phyloP scores from a whole-genome alignment of 139 green algal species.

The Closterium sp. region DNA sequence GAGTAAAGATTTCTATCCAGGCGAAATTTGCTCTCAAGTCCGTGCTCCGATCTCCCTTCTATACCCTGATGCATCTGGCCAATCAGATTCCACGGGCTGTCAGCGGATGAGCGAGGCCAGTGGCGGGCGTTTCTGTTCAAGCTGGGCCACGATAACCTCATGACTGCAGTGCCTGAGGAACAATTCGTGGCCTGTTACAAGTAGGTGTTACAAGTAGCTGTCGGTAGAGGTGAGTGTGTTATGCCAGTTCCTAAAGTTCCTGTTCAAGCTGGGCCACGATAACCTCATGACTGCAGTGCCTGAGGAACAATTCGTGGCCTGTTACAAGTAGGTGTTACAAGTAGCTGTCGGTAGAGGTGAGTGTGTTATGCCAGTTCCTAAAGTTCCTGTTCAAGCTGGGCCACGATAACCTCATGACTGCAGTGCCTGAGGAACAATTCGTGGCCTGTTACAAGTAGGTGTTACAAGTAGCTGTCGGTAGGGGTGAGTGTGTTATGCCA shows the following conservation, averaged over 20 bases:
- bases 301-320: background rate
- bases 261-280: background rate
- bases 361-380: background rate
- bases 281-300: background rate
- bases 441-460: background rate
- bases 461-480: background rate
- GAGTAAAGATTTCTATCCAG: no score
- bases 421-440: background rate
- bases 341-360: background rate
- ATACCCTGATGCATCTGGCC: background rate
- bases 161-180: background rate
- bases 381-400: no score
- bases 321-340: background rate
- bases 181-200: background rate
- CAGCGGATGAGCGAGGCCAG: background rate
- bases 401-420: background rate
- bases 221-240: background rate
- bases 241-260: no score
- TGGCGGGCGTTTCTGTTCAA: constrained; percentile 9
- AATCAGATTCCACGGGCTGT: constrained; percentile 5
- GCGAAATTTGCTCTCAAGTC: background rate
- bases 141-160: background rate
- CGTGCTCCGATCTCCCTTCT: no score
- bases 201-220: background rate
- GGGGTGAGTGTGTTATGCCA: no score